Percentiles rank a stretch among this genome's conserved stretches.
Conservation (phyloP, 352 stramenopile genomes). For the Globisporangium sylvaticum region DNA sequence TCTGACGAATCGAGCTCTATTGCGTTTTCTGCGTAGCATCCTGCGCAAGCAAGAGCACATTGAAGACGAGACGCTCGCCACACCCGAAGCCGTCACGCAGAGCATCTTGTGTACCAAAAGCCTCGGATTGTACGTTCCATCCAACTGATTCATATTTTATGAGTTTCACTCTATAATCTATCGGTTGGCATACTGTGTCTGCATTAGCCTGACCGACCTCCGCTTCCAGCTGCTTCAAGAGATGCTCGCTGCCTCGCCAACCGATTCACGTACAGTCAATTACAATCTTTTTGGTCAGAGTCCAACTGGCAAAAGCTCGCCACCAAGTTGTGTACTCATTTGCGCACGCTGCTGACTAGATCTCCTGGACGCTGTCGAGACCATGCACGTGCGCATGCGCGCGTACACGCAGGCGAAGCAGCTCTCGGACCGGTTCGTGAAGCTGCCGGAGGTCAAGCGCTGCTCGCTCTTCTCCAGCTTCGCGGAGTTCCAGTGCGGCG, state of each 20-base stretch:
- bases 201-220: conserved; percentile 33
- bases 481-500: conserved; percentile 19
- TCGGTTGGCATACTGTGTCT: too few relatives aligned
- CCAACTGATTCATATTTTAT: too few relatives aligned
- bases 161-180: too few relatives aligned
- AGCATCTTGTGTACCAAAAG: conserved; percentile 32
- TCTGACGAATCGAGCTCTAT: not conserved
- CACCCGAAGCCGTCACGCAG: conserved; percentile 25
- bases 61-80: conserved; percentile 33
- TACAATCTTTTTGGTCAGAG: too few relatives aligned
- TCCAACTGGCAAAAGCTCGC: not conserved
- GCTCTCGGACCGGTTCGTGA: conserved; percentile 29
- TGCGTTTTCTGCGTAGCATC: conserved; percentile 26
- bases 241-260: conserved; percentile 26
- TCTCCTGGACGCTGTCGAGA: conserved; percentile 40
- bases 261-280: conserved; percentile 27
- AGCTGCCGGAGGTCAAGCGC: conserved; percentile 26
- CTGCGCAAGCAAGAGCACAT: conserved; percentile 44
- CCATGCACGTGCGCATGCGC: conserved; percentile 37
- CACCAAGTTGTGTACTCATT: not conserved
- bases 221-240: conserved; percentile 37
- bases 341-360: conserved; percentile 15
- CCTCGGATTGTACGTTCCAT: conserved; percentile 41
- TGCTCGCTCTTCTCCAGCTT: conserved; percentile 31
- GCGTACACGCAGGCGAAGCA: conserved; percentile 28